Conservation (phyloP, 2,329 filamentous ascomycete species). For the Aspergillus pseudoglaucus region DNA sequence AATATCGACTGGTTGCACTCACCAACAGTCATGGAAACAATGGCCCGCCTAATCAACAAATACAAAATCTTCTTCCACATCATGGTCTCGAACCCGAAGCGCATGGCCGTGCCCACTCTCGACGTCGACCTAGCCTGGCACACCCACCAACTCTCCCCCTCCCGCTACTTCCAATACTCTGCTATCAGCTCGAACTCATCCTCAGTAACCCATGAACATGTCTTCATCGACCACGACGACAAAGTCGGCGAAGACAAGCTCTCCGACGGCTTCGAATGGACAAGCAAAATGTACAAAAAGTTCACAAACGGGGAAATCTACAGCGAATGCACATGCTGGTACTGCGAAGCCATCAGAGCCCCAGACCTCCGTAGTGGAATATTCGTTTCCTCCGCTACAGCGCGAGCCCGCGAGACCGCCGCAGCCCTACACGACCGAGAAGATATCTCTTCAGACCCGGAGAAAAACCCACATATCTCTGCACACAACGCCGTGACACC, state of each 20-base stretch:
- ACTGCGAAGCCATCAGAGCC: constrained; percentile 66
- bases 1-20: constrained; percentile 73
- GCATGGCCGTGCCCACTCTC: constrained; percentile 30
- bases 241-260: constrained; percentile 67
- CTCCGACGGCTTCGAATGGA: constrained; percentile 63
- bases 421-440: constrained; percentile 39
- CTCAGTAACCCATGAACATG: constrained; percentile 16
- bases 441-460: constrained; percentile 42
- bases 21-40: constrained; percentile 57
- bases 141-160: constrained; percentile 66
- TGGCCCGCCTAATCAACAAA: constrained; percentile 57
- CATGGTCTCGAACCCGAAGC: constrained; percentile 29
- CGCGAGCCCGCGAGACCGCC: constrained; percentile 46
- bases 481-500: constrained; percentile 59
- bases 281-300: constrained; percentile 62
- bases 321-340: constrained; percentile 32
- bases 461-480: constrained; percentile 63
- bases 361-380: constrained; percentile 42
- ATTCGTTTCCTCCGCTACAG: constrained; percentile 39
- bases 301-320: constrained; percentile 56
- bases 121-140: constrained; percentile 47
- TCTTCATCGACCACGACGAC: constrained; percentile 76
- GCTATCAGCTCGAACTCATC: constrained; percentile 28
- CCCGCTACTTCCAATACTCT: constrained; percentile 56
- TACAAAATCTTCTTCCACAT: constrained; percentile 41